Percentiles rank a stretch among this genome's conserved stretches.
phyloP scores from a whole-genome alignment of 495 filamentous ascomycete genomes.

The Podospora conica region DNA sequence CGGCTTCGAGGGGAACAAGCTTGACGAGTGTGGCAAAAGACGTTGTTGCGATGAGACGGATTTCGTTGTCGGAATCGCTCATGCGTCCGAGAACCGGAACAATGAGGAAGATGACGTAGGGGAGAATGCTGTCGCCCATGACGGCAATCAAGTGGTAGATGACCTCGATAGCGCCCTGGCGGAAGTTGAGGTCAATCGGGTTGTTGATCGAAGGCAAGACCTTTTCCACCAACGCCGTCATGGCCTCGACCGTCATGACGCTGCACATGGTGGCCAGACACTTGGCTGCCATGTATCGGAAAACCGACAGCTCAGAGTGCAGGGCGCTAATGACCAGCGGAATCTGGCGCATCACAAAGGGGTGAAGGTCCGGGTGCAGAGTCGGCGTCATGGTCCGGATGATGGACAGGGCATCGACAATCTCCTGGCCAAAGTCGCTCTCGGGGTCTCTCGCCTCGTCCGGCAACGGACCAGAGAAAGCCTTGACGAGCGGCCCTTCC shows the following conservation, averaged over 20 bases:
- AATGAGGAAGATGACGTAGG: conserved; percentile 97
- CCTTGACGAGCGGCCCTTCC: conserved; percentile 66
- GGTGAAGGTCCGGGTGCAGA: conserved; percentile 63
- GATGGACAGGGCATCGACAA: conserved; percentile 89
- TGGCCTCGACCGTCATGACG: conserved; percentile 86
- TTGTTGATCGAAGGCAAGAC: conserved; percentile 88
- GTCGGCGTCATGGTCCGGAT: conserved; percentile 84
- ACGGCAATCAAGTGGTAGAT: conserved; percentile 95
- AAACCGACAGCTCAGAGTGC: conserved; percentile 78
- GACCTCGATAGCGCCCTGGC: conserved; percentile 89
- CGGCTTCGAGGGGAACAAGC: conserved; percentile 95
- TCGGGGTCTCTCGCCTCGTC: conserved; percentile 61
- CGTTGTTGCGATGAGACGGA: conserved; percentile 89
- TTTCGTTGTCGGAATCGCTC: conserved; percentile 96
- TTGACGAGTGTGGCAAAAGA: conserved; percentile 97
- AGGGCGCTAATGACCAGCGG: conserved; percentile 83
- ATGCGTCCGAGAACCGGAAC: conserved; percentile 98
- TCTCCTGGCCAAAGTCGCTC: conserved; percentile 73
- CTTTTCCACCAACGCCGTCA: conserved; percentile 92
- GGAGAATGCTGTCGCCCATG: conserved; percentile 93
- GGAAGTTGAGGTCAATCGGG: conserved; percentile 71
- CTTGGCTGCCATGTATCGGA: conserved; percentile 94
- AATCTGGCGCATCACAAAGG: conserved; percentile 73
- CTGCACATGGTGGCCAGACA: conserved; percentile 97
- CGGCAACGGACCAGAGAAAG: conserved; percentile 68